Conservation (phyloP, 352 stramenopile genomes). For the Bremia lactucae region DNA sequence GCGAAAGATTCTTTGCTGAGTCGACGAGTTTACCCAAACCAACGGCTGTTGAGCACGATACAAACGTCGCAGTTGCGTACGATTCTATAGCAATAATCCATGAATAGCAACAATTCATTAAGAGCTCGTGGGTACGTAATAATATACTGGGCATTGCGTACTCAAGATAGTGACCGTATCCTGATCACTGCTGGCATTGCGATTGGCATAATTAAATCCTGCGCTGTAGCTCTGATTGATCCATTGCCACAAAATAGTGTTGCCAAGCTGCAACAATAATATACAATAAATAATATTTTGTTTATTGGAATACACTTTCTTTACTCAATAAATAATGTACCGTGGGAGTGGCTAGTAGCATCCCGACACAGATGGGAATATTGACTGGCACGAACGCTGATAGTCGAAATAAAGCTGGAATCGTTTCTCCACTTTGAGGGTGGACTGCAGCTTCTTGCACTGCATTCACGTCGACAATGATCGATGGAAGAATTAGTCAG, state of each 20-base stretch:
- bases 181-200: slow-evolving; percentile 74
- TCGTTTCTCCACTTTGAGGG: slow-evolving; percentile 69
- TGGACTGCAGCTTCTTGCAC: slow-evolving; percentile 73
- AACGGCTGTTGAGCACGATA: slow-evolving; percentile 70
- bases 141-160: slow-evolving; percentile 17
- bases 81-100: slow-evolving; percentile 33
- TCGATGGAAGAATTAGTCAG: no score
- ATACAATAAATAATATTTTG: not conserved
- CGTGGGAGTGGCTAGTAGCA: slow-evolving; percentile 70
- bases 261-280: slow-evolving; percentile 28
- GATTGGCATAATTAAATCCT: slow-evolving; percentile 85
- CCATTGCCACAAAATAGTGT: slow-evolving; percentile 86
- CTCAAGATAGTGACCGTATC: slow-evolving; percentile 66
- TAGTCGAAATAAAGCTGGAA: slow-evolving; percentile 58
- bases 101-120: not conserved
- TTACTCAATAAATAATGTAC: slow-evolving; percentile 17
- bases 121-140: no score
- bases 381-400: slow-evolving; percentile 82
- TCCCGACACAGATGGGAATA: slow-evolving; percentile 79
- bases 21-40: slow-evolving; percentile 68
- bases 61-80: slow-evolving; percentile 62
- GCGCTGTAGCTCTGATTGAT: slow-evolving; percentile 86
- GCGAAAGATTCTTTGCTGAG: slow-evolving; percentile 61
- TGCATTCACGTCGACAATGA: no score
- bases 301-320: not conserved